These are phyloP conservation scores for Skeletonema potamos DNA, from an alignment of 108 stramenopile species.

Conservation along the genomic window DNA sequence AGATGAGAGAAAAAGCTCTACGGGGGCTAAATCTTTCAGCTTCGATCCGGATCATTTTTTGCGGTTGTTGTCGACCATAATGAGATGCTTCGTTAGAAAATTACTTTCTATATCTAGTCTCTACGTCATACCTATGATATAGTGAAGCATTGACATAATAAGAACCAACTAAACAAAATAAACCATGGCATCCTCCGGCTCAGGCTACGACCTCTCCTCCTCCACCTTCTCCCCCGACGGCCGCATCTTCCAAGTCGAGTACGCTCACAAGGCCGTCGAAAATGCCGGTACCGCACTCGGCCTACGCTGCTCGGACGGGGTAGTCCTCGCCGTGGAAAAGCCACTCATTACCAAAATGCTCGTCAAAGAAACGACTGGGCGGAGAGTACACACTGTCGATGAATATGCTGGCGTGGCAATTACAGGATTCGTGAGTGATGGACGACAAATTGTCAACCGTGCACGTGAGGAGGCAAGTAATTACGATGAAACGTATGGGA, in stretches of 20 bases:
- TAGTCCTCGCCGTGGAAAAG: slow-evolving; percentile 96
- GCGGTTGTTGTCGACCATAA: no score
- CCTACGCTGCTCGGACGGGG: slow-evolving; percentile 93
- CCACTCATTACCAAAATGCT: slow-evolving; percentile 91
- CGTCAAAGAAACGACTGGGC: slow-evolving; percentile 66
- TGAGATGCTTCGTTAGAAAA: no score
- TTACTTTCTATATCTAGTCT: no score
- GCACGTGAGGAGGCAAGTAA: slow-evolving; percentile 86
- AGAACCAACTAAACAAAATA: not conserved
- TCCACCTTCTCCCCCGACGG: slow-evolving; percentile 98
- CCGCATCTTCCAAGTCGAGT: slow-evolving; percentile 96
- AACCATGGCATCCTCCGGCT: slow-evolving; percentile 80
- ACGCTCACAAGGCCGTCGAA: slow-evolving; percentile 92
- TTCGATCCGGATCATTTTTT: no score
- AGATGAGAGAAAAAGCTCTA: no score
- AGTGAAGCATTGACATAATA: not conserved
- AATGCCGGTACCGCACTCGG: slow-evolving; percentile 94
- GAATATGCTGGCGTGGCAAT: slow-evolving; percentile 73
- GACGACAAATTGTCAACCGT: slow-evolving; percentile 91
- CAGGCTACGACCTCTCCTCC: slow-evolving; percentile 94
- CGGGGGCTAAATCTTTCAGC: no score
- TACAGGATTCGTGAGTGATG: slow-evolving; percentile 96
- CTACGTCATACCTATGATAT: no score
- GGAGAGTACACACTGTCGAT: slow-evolving; percentile 80
- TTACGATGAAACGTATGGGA: slow-evolving; percentile 90